Evolutionary conservation across 2,329 filamentous ascomycete genomes (phyloP).

Genomic region (Tolypocladium sp.): DNA sequence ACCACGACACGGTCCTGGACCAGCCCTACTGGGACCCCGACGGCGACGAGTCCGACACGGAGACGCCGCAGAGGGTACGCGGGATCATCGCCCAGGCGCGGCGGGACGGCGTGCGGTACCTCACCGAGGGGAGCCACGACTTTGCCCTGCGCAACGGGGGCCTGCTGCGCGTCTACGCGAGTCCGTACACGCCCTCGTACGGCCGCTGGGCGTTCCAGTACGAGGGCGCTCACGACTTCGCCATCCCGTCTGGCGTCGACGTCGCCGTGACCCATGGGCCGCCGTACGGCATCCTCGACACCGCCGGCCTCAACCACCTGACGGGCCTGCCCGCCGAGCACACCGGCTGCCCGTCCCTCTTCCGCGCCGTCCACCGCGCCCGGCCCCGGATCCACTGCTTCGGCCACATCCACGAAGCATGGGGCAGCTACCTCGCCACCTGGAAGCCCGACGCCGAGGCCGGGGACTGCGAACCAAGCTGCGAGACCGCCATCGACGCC

Average conservation of each 20-base stretch:
- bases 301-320: conserved; percentile 7
- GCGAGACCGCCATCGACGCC: conserved; percentile 30
- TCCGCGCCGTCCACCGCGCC: conserved; percentile 32
- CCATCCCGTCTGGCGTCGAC: conserved; percentile 27
- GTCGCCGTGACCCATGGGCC: conserved; percentile 48
- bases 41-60: conserved; percentile 16
- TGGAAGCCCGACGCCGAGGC: conserved; percentile 30
- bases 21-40: conserved; percentile 6
- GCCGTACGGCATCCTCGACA: conserved; percentile 41
- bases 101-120: conserved; percentile 31
- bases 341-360: conserved; percentile 34
- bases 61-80: conserved; percentile 9
- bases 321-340: conserved; percentile 7
- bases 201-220: conserved; percentile 44
- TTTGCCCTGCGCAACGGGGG: conserved; percentile 43
- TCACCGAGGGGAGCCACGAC: conserved; percentile 37
- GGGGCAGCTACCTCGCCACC: conserved; percentile 43
- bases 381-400: conserved; percentile 44
- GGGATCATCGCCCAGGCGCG: conserved; percentile 27
- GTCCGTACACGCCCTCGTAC: conserved; percentile 39
- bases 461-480: background rate
- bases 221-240: conserved; percentile 26
- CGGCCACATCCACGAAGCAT: conserved; percentile 51
- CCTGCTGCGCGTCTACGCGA: conserved; percentile 39
- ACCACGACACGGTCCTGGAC: conserved; percentile 41